Conservation (phyloP, 495 filamentous ascomycete species). For the Tuber brumale region DNA sequence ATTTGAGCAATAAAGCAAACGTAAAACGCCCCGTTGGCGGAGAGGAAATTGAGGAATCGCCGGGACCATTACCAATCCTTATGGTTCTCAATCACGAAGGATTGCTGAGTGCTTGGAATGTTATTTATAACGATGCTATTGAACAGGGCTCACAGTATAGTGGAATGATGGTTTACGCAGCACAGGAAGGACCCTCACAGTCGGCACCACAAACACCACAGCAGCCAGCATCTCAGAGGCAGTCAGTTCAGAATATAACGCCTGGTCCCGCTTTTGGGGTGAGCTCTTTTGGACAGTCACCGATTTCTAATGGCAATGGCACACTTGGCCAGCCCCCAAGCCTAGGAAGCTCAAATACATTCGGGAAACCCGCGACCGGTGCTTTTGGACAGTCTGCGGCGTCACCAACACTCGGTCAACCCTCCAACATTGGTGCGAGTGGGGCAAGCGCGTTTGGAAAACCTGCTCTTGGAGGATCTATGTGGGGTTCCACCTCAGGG, state of each 20-base stretch:
- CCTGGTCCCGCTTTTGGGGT: conserved; percentile 45
- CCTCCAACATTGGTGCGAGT: conserved; percentile 10
- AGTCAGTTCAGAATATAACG: conserved; percentile 8
- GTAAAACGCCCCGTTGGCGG: conserved; percentile 69
- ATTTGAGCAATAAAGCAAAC: conserved; percentile 73
- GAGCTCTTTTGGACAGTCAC: conserved; percentile 43
- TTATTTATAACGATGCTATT: conserved; percentile 82
- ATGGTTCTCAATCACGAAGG: conserved; percentile 88
- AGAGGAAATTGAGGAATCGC: conserved; percentile 68
- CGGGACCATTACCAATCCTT: conserved; percentile 75
- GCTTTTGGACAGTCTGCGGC: conserved; percentile 27
- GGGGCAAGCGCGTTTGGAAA: conserved; percentile 28
- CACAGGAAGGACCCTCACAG: conserved; percentile 37
- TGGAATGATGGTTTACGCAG: conserved; percentile 52
- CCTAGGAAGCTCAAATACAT: conserved; percentile 19
- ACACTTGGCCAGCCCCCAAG: conserved; percentile 39
- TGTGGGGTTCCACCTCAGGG: conserved; percentile 7
- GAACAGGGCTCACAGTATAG: conserved; percentile 63
- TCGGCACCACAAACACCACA: conserved; percentile 34
- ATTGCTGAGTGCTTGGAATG: conserved; percentile 77
- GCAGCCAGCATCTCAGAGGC: conserved; percentile 29
- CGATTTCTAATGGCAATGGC: conserved; percentile 11
- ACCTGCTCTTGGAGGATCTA: conserved; percentile 15
- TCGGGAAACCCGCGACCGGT: conserved; percentile 30
- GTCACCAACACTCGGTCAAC: conserved; percentile 32